Evolutionary conservation across 345 rosid genomes (phyloP), one percentile per base, ranked within the genome.

Genomic region (Melaleuca alternifolia): DNA sequence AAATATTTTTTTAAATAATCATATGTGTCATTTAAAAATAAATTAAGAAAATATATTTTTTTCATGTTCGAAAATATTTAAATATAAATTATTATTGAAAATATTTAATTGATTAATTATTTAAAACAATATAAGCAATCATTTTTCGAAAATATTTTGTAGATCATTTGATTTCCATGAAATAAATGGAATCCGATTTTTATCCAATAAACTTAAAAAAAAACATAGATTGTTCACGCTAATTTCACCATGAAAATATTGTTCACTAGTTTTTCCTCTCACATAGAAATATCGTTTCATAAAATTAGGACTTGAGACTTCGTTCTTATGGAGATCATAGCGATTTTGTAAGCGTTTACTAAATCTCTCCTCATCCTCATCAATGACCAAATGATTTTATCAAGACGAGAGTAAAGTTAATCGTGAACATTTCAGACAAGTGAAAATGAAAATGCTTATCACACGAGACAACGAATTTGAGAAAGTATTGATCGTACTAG

Each of bases 81-180:
- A 65, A 65, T 1, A 16, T 65, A 33, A 8, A 62, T 30, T 30
- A 3, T 61, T 61, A 5, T n/a, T 13, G 1, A 30, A 65, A 1
- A 30, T 4, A 65, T 33, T 65, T 16, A 3, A 65, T 33, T 4
- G 1, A 1, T 0, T 16, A 65, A 33, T 65, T 65, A 33, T 16
- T 33, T 65, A 0, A 2, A 65, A 5, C 0, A 0, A 16, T 65
- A 65, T 0, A 33, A 33, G 10, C 1, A 0, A 28, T 62, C 1
- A 0, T 28, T 54, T 61, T 28, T 3, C 0, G 0, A 0, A 30
- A 65, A 16, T 0, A 7, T 8, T 30, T 65, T 30, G 0, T 2
- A 2, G 7, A 54, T 54, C 59, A 0, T 54, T 54, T 26, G 2
- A 3, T 23, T 51, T 21, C 9, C 12, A 5, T 21, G 11, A 3